phyloP scores from a whole-genome alignment of 805 yeast genomes.

The Starmerella potacharoeniae region DNA sequence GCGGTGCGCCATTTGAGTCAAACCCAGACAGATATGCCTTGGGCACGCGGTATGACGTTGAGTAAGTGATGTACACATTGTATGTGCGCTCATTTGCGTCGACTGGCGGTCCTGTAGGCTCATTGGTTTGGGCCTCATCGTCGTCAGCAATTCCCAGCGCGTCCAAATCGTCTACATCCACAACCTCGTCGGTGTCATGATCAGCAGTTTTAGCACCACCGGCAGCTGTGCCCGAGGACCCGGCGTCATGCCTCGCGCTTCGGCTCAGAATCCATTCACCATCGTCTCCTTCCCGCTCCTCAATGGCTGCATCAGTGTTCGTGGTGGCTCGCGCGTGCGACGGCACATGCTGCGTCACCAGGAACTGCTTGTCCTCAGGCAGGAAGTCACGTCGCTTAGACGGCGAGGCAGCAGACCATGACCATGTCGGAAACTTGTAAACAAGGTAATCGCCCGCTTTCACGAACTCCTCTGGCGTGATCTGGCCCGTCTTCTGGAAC shows the following conservation, averaged over 20 bases:
- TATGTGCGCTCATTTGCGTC: constrained; percentile 36
- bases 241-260: not conserved
- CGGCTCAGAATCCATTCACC: constrained; percentile 32
- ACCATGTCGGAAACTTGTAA: constrained; percentile 93
- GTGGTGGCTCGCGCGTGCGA: constrained; percentile 56
- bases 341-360: constrained; percentile 85
- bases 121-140: constrained; percentile 31
- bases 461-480: constrained; percentile 92
- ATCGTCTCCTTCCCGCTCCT: constrained; percentile 31
- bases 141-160: constrained; percentile 25
- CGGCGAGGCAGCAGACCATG: constrained; percentile 57
- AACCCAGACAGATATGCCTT: constrained; percentile 86
- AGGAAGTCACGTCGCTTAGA: constrained; percentile 53
- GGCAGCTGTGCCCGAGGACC: not conserved
- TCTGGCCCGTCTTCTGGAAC: constrained; percentile 75
- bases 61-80: constrained; percentile 82
- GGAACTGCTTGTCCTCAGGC: constrained; percentile 76
- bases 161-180: constrained; percentile 29
- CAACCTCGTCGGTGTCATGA: constrained; percentile 21
- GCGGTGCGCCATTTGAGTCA: constrained; percentile 70
- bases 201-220: constrained; percentile 10
- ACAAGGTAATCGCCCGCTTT: constrained; percentile 88
- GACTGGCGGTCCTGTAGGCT: not conserved
- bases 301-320: constrained; percentile 19
- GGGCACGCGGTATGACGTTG: constrained; percentile 92